Conservation (phyloP, 2,329 filamentous ascomycete species). For the Colletotrichum liaoningense region DNA sequence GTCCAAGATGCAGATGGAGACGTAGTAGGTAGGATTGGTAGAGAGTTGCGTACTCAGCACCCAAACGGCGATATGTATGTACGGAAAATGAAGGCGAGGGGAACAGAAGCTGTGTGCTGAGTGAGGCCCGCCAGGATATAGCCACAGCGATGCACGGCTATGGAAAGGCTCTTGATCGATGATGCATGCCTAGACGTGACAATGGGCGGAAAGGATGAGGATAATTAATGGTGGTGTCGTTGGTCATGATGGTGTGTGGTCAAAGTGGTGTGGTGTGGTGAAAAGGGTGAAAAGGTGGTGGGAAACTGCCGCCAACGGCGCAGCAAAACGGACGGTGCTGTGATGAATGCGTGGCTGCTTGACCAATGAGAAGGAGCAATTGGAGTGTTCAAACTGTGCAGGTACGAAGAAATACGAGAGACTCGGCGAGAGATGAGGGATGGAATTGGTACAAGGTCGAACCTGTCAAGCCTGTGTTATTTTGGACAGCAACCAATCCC, state of each 20-base stretch:
- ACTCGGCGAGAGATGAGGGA: not conserved
- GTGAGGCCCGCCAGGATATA: not conserved
- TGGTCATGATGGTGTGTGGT: not conserved
- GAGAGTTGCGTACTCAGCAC: not conserved
- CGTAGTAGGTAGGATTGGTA: not conserved
- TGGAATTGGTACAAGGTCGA: not conserved
- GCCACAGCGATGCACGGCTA: not conserved
- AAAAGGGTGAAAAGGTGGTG: not conserved
- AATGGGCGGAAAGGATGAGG: not conserved
- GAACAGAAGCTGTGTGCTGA: not conserved
- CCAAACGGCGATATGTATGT: not conserved
- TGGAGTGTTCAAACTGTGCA: not conserved
- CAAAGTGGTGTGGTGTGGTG: not conserved
- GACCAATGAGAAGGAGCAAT: not conserved
- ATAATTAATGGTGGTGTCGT: not conserved
- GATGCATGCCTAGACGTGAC: not conserved
- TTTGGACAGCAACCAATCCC: not conserved
- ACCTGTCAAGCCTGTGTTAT: not conserved
- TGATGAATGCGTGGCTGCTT: not conserved
- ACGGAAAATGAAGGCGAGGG: not conserved
- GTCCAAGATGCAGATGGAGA: not conserved
- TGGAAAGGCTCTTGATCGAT: slow-evolving; percentile 14
- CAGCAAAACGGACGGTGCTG: not conserved
- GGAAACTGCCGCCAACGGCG: not conserved
- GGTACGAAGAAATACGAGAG: not conserved